Conservation (phyloP, 2,329 filamentous ascomycete genomes). For the Microsporum canis region DNA sequence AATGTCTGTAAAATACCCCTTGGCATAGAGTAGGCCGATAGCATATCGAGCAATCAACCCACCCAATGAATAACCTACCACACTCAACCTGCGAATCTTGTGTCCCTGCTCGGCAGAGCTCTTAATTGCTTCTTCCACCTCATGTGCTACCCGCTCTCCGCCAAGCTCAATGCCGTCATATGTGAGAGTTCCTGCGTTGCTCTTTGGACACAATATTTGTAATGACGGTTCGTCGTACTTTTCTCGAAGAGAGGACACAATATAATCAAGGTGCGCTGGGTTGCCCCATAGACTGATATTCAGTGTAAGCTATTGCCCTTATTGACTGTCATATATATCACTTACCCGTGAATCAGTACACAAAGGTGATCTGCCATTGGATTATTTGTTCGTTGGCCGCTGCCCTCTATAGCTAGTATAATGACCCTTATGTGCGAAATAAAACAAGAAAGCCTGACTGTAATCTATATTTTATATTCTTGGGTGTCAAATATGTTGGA, state of each 20-base stretch:
- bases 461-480: neutral
- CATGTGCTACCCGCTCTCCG: constrained; percentile 53
- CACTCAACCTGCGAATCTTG: constrained; percentile 67
- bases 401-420: neutral
- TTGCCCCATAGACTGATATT: constrained; percentile 49
- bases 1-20: constrained; percentile 66
- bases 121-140: constrained; percentile 50
- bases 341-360: constrained; percentile 52
- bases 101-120: constrained; percentile 50
- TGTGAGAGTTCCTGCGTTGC: constrained; percentile 48
- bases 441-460: neutral
- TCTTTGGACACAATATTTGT: constrained; percentile 46
- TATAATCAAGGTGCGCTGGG: constrained; percentile 45
- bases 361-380: constrained; percentile 42
- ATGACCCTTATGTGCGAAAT: neutral
- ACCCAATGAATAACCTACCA: constrained; percentile 82
- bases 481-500: neutral
- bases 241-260: constrained; percentile 42
- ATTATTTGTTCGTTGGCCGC: neutral
- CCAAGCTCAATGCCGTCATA: constrained; percentile 59
- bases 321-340: constrained; percentile 3
- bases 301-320: constrained; percentile 3
- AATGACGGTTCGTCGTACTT: constrained; percentile 37
- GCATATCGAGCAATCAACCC: constrained; percentile 79
- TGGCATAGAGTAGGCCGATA: constrained; percentile 69